Conservation (phyloP, 2,329 filamentous ascomycete genomes). For the Scedosporium minutisporum region DNA sequence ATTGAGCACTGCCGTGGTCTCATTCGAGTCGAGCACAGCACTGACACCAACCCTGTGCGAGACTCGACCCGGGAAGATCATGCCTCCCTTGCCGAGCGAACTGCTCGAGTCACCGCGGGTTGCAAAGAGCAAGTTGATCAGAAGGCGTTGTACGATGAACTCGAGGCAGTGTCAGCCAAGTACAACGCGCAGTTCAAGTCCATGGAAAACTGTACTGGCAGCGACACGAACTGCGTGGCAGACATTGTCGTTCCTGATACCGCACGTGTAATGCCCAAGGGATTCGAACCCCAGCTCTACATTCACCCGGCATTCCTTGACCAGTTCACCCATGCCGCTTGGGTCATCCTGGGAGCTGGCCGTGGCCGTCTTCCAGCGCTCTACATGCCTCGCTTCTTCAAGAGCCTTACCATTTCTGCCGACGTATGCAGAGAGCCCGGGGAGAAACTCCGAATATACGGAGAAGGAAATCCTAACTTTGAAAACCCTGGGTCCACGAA, state of each 20-base stretch:
- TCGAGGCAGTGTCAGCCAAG: conserved; percentile 9
- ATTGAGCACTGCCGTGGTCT: conserved; percentile 49
- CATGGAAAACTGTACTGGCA: conserved; percentile 33
- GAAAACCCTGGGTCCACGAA: conserved; percentile 19
- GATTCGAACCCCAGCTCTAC: conserved; percentile 30
- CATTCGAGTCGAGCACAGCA: conserved; percentile 26
- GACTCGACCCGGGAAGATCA: background rate
- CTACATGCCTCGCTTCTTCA: conserved; percentile 26
- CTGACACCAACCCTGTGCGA: conserved; percentile 13
- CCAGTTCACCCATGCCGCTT: conserved; percentile 29
- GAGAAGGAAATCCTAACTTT: conserved; percentile 15
- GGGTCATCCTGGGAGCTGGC: conserved; percentile 27
- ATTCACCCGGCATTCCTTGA: conserved; percentile 39
- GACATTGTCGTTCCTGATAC: conserved; percentile 33
- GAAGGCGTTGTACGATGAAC: conserved; percentile 17
- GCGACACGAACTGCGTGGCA: conserved; percentile 15
- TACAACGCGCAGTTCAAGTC: conserved; percentile 27
- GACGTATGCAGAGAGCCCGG: conserved; percentile 17
- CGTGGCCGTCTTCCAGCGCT: conserved; percentile 19
- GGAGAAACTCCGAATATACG: conserved; percentile 18
- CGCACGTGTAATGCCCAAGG: conserved; percentile 31
- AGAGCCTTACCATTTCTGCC: conserved; percentile 19
- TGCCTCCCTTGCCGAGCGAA: background rate
- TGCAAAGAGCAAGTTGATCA: conserved; percentile 8
- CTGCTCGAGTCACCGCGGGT: conserved; percentile 1